Percentiles rank a stretch among this genome's conserved stretches.
phyloP scores from a whole-genome alignment of 2,329 filamentous ascomycete genomes.

The Leptodontidium sp. region DNA sequence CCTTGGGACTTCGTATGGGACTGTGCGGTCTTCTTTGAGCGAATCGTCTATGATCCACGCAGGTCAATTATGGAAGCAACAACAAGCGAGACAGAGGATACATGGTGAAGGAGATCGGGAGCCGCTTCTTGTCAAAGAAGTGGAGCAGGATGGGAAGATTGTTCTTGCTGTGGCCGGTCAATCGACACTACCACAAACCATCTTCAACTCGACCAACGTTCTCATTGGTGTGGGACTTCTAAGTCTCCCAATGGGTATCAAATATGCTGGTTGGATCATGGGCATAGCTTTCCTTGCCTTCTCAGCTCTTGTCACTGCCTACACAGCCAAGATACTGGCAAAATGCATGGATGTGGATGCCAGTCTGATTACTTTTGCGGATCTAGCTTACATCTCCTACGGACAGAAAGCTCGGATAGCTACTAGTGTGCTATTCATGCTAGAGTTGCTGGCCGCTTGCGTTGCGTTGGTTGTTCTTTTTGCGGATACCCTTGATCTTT shows the following conservation, averaged over 20 bases:
- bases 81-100: constrained; percentile 53
- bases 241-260: constrained; percentile 86
- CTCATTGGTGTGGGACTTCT: constrained; percentile 90
- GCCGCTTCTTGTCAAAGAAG: constrained; percentile 85
- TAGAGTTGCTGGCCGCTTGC: constrained; percentile 87
- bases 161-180: constrained; percentile 88
- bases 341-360: constrained; percentile 89
- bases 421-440: constrained; percentile 84
- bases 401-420: constrained; percentile 81
- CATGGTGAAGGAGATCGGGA: constrained; percentile 67
- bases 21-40: constrained; percentile 49
- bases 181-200: constrained; percentile 93
- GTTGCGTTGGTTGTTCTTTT: constrained; percentile 94
- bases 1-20: constrained; percentile 70
- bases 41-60: constrained; percentile 59
- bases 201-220: constrained; percentile 89
- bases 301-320: constrained; percentile 79
- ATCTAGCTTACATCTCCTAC: constrained; percentile 90
- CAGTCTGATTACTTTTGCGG: constrained; percentile 91
- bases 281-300: constrained; percentile 79
- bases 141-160: constrained; percentile 87
- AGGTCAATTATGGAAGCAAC: constrained; percentile 60
- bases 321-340: constrained; percentile 85
- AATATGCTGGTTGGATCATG: constrained; percentile 87
- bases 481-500: constrained; percentile 82